These are phyloP conservation scores for Paraglomus occultum DNA, from an alignment of 192 early-diverging fungal genomes.

Conservation along the genomic window DNA sequence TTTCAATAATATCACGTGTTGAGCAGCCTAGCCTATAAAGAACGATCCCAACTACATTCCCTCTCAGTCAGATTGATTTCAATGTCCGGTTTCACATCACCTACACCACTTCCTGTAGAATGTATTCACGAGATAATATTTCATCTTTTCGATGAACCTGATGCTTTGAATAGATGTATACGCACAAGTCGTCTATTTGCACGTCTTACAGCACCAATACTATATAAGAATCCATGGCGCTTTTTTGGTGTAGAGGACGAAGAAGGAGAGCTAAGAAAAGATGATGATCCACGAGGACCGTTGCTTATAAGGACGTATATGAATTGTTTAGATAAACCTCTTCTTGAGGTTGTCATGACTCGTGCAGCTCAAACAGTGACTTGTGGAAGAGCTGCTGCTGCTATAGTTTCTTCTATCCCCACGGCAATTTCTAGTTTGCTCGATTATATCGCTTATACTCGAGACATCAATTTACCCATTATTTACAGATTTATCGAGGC, in stretches of 20 bases:
- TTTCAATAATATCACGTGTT: too few relatives aligned
- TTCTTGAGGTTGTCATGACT: not conserved
- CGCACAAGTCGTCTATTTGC: slow-evolving; percentile 24
- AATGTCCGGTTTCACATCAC: slow-evolving; percentile 12
- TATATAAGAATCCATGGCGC: slow-evolving; percentile 25
- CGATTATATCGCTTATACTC: slow-evolving; percentile 19
- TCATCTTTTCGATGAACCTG: not conserved
- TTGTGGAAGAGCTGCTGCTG: not conserved
- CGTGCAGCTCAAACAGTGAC: not conserved
- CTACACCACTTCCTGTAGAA: slow-evolving; percentile 10
- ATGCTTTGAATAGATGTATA: slow-evolving; percentile 16
- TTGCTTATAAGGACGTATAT: slow-evolving; percentile 16
- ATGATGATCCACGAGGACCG: slow-evolving; percentile 7
- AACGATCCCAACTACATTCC: too few relatives aligned
- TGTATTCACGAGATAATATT: slow-evolving; percentile 29
- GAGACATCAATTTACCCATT: slow-evolving; percentile 17
- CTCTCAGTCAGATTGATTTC: not conserved
- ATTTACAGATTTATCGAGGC: slow-evolving; percentile 18
- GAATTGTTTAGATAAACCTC: slow-evolving; percentile 8
- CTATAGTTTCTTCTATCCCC: not conserved
- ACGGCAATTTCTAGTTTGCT: not conserved
- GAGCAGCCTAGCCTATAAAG: too few relatives aligned
- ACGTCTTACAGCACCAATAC: slow-evolving; percentile 17
- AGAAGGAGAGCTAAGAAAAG: slow-evolving; percentile 16
- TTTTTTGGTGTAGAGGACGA: slow-evolving; percentile 20